Evolutionary conservation across 495 filamentous ascomycete species (phyloP).

Genomic region (Astrothelium subdiscretum): DNA sequence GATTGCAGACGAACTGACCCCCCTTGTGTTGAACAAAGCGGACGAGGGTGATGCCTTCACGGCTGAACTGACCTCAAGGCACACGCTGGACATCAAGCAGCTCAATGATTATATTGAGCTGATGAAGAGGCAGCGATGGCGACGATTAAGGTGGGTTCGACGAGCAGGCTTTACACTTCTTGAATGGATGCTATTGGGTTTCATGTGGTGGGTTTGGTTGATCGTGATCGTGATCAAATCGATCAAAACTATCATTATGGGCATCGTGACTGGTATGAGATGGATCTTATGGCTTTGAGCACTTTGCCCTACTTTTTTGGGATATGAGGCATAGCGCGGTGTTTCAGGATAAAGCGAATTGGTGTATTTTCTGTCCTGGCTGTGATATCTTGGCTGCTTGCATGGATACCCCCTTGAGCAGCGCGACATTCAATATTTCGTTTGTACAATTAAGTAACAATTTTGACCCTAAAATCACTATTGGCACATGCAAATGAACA

Average conservation of each 20-base stretch:
- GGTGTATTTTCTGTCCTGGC: background rate
- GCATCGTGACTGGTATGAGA: constrained; percentile 42
- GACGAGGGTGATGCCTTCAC: constrained; percentile 68
- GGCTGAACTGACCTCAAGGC: constrained; percentile 59
- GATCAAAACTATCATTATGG: constrained; percentile 34
- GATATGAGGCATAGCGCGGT: background rate
- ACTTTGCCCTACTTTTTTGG: background rate
- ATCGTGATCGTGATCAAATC: constrained; percentile 31
- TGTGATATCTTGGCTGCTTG: background rate
- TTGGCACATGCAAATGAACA: background rate
- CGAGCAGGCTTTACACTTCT: constrained; percentile 31
- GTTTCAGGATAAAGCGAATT: background rate
- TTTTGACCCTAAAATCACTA: no score
- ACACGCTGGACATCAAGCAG: constrained; percentile 64
- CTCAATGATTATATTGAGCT: constrained; percentile 66
- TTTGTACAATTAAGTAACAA: background rate
- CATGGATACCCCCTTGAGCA: background rate
- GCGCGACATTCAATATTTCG: background rate
- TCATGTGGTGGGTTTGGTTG: constrained; percentile 40
- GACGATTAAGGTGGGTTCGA: constrained; percentile 62
- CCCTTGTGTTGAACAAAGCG: constrained; percentile 49
- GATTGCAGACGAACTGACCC: constrained; percentile 46
- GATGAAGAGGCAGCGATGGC: constrained; percentile 52
- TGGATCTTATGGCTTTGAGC: constrained; percentile 75
- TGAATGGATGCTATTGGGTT: constrained; percentile 35